Percentiles rank a stretch among this genome's conserved stretches.
Conservation (phyloP, 2,329 filamentous ascomycete species). For the Aspergillus sp. region DNA sequence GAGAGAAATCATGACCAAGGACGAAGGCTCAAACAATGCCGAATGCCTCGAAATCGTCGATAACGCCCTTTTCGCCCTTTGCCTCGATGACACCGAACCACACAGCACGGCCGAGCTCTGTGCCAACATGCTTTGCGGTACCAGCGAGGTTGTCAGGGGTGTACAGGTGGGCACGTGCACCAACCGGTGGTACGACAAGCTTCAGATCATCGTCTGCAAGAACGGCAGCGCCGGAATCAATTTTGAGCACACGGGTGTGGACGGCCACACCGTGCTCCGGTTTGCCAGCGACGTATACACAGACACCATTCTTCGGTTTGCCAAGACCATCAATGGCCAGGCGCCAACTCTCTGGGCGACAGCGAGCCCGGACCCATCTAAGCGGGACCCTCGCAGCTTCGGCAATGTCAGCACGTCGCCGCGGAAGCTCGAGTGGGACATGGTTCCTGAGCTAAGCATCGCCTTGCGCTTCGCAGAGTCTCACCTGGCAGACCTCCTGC, state of each 20-base stretch:
- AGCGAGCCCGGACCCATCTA: slow-evolving; percentile 80
- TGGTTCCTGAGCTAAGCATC: slow-evolving; percentile 82
- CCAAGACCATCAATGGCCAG: slow-evolving; percentile 86
- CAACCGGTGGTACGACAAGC: slow-evolving; percentile 97
- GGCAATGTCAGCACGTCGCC: slow-evolving; percentile 89
- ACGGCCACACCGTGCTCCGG: slow-evolving; percentile 90
- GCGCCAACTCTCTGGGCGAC: slow-evolving; percentile 89
- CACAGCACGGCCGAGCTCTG: slow-evolving; percentile 73
- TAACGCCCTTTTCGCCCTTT: slow-evolving; percentile 83
- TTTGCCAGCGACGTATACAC: slow-evolving; percentile 97
- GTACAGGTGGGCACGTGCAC: slow-evolving; percentile 97
- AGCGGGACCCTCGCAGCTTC: slow-evolving; percentile 82
- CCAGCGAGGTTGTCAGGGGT: slow-evolving; percentile 79
- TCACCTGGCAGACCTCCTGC: slow-evolving; percentile 82
- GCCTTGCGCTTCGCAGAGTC: slow-evolving; percentile 94
- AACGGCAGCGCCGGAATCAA: slow-evolving; percentile 98
- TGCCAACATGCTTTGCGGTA: slow-evolving; percentile 97
- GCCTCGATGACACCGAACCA: slow-evolving; percentile 86
- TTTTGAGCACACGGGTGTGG: slow-evolving; percentile 96
- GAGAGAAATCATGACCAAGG: slow-evolving; percentile 75
- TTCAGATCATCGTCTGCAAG: slow-evolving; percentile 98
- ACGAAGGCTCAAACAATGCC: slow-evolving; percentile 84
- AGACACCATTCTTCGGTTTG: slow-evolving; percentile 92
- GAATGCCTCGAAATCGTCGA: slow-evolving; percentile 95
- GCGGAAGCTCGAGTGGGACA: slow-evolving; percentile 95